phyloP scores from a whole-genome alignment of 169 alveolate species.

The Babesia bigemina region DNA sequence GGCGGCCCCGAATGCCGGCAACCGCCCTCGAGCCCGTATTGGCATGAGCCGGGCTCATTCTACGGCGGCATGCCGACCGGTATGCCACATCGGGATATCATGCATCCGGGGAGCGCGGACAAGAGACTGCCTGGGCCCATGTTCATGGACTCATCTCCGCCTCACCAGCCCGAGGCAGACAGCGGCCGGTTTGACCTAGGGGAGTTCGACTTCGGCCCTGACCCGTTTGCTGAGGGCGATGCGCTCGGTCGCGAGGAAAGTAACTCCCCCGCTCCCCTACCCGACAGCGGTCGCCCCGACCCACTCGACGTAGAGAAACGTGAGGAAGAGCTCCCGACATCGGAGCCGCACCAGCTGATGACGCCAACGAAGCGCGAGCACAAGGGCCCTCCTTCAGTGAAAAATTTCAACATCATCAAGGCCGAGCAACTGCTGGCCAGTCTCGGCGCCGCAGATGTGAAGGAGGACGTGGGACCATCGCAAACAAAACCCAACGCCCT shows the following conservation, averaged over 20 bases:
- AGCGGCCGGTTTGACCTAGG: neutral
- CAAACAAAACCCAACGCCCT: neutral
- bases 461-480: conserved; percentile 4
- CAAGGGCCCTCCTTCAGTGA: neutral
- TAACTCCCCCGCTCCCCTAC: neutral
- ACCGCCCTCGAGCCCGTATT: too few relatives aligned
- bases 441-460: neutral
- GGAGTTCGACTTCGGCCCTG: conserved; percentile 42
- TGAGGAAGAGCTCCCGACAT: neutral
- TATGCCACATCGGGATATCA: too few relatives aligned
- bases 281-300: neutral
- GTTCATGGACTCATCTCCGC: neutral
- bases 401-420: neutral
- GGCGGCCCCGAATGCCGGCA: too few relatives aligned
- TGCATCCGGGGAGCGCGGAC: too few relatives aligned
- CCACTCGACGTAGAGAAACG: neutral
- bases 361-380: neutral
- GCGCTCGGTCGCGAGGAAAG: neutral
- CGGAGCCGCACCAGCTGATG: neutral
- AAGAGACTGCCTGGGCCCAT: too few relatives aligned
- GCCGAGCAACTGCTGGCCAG: neutral
- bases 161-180: neutral
- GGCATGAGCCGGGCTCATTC: too few relatives aligned
- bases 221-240: conserved; percentile 19
- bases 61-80: too few relatives aligned